Conservation (phyloP, 345 rosid species). For the Syzygium aromaticum region DNA sequence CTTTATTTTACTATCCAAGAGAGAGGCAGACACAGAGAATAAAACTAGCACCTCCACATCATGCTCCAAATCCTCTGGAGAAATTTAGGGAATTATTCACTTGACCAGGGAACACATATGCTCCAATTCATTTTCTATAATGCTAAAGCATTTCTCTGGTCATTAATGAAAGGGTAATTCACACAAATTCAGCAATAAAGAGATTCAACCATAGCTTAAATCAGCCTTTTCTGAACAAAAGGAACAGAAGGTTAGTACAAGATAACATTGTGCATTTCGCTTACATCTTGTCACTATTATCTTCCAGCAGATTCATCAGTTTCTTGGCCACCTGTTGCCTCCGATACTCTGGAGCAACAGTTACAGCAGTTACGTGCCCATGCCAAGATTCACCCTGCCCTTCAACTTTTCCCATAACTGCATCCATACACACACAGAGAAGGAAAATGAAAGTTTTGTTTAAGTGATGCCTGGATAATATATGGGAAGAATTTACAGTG, state of each 20-base stretch:
- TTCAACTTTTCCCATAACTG: slow-evolving; percentile 96
- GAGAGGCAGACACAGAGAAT: background rate
- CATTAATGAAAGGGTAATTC: background rate
- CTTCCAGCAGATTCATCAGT: slow-evolving; percentile 83
- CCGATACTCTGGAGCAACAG: slow-evolving; percentile 82
- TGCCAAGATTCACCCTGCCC: slow-evolving; percentile 99
- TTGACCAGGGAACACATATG: background rate
- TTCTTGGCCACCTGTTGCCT: slow-evolving; percentile 90
- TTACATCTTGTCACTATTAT: slow-evolving; percentile 84
- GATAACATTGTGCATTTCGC: slow-evolving; percentile 1
- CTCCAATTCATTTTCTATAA: background rate
- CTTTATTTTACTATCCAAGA: background rate
- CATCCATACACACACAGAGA: slow-evolving; percentile 7
- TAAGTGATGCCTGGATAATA: background rate
- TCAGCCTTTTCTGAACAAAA: background rate
- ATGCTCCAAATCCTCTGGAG: background rate
- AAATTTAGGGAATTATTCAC: background rate
- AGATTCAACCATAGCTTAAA: background rate
- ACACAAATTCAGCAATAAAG: background rate
- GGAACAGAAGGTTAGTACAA: background rate
- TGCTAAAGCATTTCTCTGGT: background rate
- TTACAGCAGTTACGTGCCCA: slow-evolving; percentile 94
- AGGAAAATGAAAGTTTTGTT: background rate
- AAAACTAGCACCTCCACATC: background rate
- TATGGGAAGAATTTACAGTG: background rate